These are phyloP conservation scores for Penicillium sp. DNA, from an alignment of 2,329 filamentous ascomycete species.

Conservation along the genomic window DNA sequence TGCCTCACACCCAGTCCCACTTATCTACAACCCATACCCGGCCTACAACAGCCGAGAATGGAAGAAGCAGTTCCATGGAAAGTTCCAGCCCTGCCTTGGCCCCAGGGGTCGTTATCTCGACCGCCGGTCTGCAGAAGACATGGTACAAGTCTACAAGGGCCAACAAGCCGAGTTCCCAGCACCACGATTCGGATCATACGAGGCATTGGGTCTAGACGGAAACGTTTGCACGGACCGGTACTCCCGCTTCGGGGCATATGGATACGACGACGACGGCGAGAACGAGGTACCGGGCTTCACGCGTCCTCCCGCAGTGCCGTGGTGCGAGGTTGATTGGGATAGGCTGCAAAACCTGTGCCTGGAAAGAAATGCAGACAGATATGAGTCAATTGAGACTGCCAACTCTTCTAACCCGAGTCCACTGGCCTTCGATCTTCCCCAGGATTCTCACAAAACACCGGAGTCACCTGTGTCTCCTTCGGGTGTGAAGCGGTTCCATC, in stretches of 20 bases:
- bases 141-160: conserved; percentile 27
- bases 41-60: conserved; percentile 65
- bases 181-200: conserved; percentile 63
- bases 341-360: conserved; percentile 66
- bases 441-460: conserved; percentile 11
- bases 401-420: conserved; percentile 17
- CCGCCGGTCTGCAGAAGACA: conserved; percentile 23
- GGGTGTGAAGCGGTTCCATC: conserved; percentile 17
- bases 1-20: conserved; percentile 15
- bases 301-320: conserved; percentile 40
- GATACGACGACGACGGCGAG: conserved; percentile 32
- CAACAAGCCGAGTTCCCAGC: conserved; percentile 53
- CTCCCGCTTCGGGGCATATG: conserved; percentile 64
- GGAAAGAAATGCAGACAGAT: conserved; percentile 66
- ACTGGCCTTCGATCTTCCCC: conserved; percentile 19
- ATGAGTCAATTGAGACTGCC: conserved; percentile 34
- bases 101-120: conserved; percentile 25
- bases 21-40: conserved; percentile 68
- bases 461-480: conserved; percentile 1
- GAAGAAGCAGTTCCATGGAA: conserved; percentile 40
- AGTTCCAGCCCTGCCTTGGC: conserved; percentile 21
- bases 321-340: conserved; percentile 69
- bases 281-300: conserved; percentile 28
- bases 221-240: conserved; percentile 68
- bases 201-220: conserved; percentile 59